A percentile compares a stretch with the other conserved stretches of the same genome.
Evolutionary conservation across 208 protist species (phyloP).

Genomic region (Acanthamoeba lenticulata): DNA sequence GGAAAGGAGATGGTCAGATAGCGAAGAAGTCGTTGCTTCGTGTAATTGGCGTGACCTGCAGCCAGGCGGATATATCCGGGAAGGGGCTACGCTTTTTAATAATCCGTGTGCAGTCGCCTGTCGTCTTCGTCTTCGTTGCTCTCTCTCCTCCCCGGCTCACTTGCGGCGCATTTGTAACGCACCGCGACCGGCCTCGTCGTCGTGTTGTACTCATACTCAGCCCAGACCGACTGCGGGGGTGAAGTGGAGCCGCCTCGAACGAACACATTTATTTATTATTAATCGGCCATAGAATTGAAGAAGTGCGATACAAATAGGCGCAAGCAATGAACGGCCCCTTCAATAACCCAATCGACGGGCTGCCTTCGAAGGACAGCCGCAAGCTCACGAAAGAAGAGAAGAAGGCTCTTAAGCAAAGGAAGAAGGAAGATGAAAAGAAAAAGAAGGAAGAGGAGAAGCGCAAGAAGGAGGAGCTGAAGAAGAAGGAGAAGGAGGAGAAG

Average conservation of each 20-base stretch:
- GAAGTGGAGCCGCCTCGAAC: too few species aligned
- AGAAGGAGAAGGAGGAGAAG: constrained; percentile 58
- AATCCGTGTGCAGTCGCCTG: not conserved
- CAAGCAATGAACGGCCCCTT: too few species aligned
- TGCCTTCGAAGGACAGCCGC: not conserved
- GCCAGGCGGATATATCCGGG: not conserved
- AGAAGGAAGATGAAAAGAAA: constrained; percentile 2
- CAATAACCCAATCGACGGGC: not conserved
- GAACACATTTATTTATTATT: too few species aligned
- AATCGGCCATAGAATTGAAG: too few species aligned
- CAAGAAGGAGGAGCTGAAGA: constrained; percentile 50
- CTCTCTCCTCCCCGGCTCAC: not conserved
- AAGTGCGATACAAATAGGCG: not conserved
- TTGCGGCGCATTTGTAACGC: too few species aligned
- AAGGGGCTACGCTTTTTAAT: not conserved
- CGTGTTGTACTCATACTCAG: too few species aligned
- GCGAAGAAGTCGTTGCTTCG: too few species aligned
- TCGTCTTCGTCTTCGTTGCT: not conserved
- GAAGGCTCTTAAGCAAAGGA: constrained; percentile 33
- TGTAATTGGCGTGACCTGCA: not conserved
- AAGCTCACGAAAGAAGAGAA: constrained; percentile 24
- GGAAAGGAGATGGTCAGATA: too few species aligned
- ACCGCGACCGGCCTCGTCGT: too few species aligned
- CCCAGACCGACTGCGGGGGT: too few species aligned
- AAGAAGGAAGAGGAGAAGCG: constrained; percentile 36